A percentile compares a stretch with the other conserved stretches of the same genome.
These are phyloP conservation scores for Oryza meyeriana DNA, from an alignment of 176 grass and related monocot genomes.

Conservation along the genomic window DNA sequence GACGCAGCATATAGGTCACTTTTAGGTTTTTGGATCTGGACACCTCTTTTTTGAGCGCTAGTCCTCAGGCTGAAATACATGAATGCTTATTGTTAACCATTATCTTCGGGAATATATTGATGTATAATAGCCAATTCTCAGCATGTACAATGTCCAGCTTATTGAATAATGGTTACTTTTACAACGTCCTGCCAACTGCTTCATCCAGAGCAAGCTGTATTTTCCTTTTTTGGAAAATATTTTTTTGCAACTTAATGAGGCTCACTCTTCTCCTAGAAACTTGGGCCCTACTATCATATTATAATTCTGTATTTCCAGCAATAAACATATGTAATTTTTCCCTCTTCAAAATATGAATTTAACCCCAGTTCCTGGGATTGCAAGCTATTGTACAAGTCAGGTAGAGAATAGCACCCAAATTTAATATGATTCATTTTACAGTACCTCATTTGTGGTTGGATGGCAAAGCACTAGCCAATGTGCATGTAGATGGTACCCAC, in stretches of 20 bases:
- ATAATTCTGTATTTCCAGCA: neutral
- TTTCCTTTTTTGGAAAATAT: neutral
- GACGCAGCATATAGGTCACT: neutral
- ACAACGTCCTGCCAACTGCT: neutral
- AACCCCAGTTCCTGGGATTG: neutral
- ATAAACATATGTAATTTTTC: neutral
- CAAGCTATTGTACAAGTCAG: neutral
- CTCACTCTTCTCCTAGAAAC: neutral
- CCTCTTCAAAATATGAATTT: neutral
- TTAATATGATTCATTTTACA: neutral
- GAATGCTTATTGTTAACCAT: neutral
- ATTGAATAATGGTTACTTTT: neutral
- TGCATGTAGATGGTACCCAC: constrained; percentile 83
- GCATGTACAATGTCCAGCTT: neutral
- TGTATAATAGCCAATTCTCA: neutral
- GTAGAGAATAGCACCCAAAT: neutral
- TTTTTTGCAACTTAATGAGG: neutral
- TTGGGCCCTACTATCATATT: neutral
- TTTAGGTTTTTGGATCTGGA: neutral
- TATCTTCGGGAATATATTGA: neutral
- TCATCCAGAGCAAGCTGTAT: neutral
- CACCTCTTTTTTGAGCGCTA: neutral
- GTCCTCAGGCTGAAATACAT: no score
- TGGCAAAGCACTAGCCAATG: constrained; percentile 81
- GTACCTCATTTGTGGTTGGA: constrained; percentile 70